Evolutionary conservation across 805 yeast genomes (phyloP).

Genomic region (Candida nonsorbophila): DNA sequence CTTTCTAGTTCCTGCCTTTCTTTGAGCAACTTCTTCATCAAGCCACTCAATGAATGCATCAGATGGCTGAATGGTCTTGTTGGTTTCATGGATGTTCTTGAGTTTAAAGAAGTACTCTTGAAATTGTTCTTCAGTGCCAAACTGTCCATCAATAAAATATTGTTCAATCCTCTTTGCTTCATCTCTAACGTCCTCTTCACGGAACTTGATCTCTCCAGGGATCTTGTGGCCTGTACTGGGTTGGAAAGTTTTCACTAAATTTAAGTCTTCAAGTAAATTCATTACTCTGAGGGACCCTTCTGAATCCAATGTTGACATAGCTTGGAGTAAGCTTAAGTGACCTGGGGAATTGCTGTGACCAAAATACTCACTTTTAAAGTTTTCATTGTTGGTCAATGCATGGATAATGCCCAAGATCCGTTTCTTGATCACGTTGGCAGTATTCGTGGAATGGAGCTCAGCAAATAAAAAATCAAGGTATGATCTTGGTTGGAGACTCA

Average conservation of each 20-base stretch:
- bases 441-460: constrained; percentile 10
- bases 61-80: constrained; percentile 19
- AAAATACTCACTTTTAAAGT: constrained; percentile 27
- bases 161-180: constrained; percentile 28
- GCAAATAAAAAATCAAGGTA: constrained; percentile 16
- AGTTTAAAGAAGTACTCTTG: constrained; percentile 33
- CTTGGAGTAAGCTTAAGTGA: constrained; percentile 21
- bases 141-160: constrained; percentile 6
- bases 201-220: too few species aligned
- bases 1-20: constrained; percentile 14
- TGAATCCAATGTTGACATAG: too few species aligned
- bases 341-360: constrained; percentile 8
- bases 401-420: constrained; percentile 49
- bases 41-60: constrained; percentile 63
- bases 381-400: constrained; percentile 32
- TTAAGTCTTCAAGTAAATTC: constrained; percentile 44
- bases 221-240: constrained; percentile 1
- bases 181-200: too few species aligned
- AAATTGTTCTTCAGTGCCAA: constrained; percentile 29
- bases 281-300: constrained; percentile 31
- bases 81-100: constrained; percentile 25
- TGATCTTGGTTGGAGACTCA: constrained; percentile 12
- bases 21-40: constrained; percentile 30
- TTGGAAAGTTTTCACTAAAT: constrained; percentile 15
- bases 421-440: constrained; percentile 35